A percentile compares a stretch with the other conserved stretches of the same genome.
phyloP scores from a whole-genome alignment of 495 filamentous ascomycete species.

The Parathielavia hyrcaniae region DNA sequence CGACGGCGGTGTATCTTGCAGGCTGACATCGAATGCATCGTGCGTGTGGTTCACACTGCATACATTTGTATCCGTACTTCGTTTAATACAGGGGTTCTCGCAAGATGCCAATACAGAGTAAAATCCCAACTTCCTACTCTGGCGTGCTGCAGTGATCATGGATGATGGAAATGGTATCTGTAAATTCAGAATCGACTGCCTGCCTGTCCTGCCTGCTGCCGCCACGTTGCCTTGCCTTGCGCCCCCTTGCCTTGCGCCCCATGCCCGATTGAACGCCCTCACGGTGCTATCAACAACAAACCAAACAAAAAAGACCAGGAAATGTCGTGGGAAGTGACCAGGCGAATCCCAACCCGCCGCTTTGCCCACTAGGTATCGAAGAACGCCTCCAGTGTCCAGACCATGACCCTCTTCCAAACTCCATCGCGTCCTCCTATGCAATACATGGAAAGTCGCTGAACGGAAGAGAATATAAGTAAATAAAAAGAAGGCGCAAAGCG shows the following conservation, averaged over 20 bases:
- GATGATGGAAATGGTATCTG: background rate
- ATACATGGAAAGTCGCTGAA: background rate
- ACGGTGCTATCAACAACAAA: background rate
- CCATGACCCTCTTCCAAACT: constrained; percentile 1
- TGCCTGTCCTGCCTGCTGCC: background rate
- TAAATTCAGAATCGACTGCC: background rate
- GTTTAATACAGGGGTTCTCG: background rate
- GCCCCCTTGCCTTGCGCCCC: constrained; percentile 7
- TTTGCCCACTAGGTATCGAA: background rate
- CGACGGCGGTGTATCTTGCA: constrained; percentile 13
- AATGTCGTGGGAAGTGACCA: background rate
- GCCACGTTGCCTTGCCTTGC: constrained; percentile 1
- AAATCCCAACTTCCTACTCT: background rate
- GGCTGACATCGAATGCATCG: constrained; percentile 6
- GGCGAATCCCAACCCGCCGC: background rate
- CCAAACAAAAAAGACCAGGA: background rate
- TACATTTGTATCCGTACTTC: no score
- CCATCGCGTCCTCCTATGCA: background rate
- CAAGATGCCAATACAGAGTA: background rate
- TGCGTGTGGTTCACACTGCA: background rate
- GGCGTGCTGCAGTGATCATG: background rate
- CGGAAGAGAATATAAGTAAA: background rate
- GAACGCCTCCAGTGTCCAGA: background rate
- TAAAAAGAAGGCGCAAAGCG: no score
- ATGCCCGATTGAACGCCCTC: constrained; percentile 5